Conservation (phyloP, 1,284 basidiomycete species). For the Ganoderma sinense region DNA sequence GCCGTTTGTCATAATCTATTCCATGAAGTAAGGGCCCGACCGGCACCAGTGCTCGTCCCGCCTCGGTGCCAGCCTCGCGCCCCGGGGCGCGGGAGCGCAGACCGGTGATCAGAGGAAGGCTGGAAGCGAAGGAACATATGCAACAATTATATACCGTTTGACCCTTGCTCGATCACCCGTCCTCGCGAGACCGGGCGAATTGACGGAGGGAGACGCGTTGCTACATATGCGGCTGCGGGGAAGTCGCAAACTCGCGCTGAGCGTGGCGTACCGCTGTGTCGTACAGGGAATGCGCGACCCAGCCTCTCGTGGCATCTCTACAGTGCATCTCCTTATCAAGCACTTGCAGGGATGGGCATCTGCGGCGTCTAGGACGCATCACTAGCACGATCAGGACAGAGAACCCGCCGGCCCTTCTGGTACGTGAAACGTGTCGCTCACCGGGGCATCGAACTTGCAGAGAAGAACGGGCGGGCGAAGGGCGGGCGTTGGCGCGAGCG, state of each 20-base stretch:
- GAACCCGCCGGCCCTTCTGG: background rate
- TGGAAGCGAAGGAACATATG: background rate
- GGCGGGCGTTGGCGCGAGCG: background rate
- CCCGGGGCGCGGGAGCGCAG: slow-evolving; percentile 4
- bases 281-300: background rate
- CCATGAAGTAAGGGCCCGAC: background rate
- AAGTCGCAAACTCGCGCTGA: background rate
- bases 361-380: background rate
- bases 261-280: background rate
- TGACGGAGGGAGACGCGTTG: background rate
- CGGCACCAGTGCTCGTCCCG: background rate
- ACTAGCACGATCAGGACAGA: background rate
- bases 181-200: background rate
- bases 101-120: slow-evolving; percentile 3
- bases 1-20: background rate
- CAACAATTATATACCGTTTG: background rate
- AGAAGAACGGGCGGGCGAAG: background rate
- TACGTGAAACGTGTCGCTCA: slow-evolving; percentile 1
- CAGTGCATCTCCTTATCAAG: background rate
- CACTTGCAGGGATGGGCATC: background rate
- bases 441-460: background rate
- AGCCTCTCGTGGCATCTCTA: background rate
- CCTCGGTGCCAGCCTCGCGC: background rate
- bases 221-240: background rate
- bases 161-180: background rate